Conservation (phyloP, 176 grass and related monocot genomes). For the Dendrocalamus sinicus region DNA sequence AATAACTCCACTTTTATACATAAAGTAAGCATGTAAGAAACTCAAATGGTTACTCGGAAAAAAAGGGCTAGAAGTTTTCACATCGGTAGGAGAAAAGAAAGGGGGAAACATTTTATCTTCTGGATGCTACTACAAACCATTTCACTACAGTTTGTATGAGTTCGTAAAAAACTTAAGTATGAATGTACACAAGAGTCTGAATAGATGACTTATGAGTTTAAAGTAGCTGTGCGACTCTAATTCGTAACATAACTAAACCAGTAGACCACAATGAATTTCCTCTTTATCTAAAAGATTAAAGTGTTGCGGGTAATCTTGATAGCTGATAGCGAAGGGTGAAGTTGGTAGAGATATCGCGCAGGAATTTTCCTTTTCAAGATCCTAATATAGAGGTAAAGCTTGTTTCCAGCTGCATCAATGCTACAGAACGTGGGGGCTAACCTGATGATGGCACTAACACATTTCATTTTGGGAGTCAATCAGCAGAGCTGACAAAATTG, state of each 20-base stretch:
- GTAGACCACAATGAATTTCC: background rate
- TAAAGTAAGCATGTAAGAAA: background rate
- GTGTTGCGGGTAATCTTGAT: background rate
- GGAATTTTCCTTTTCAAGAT: background rate
- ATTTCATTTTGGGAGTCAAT: conserved; percentile 31
- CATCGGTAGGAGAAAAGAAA: background rate
- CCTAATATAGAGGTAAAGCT: background rate
- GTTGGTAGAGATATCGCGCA: background rate
- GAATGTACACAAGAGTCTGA: background rate
- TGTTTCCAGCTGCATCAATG: background rate
- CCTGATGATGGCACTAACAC: conserved; percentile 2
- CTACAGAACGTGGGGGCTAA: background rate
- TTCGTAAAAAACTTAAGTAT: background rate
- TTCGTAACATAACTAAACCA: background rate
- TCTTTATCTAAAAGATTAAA: background rate
- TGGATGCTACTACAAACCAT: background rate
- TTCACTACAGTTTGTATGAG: background rate
- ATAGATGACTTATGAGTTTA: background rate
- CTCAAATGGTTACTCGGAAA: background rate
- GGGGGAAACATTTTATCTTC: background rate
- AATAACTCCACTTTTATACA: background rate
- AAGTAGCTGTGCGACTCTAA: background rate
- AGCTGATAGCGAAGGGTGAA: background rate
- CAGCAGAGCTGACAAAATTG: conserved; percentile 16
- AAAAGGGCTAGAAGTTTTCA: background rate